Evolutionary conservation across 2,329 filamentous ascomycete species (phyloP), one percentile per base, ranked within the genome.

Genomic region (Monilinia vaccinii-corymbosi): DNA sequence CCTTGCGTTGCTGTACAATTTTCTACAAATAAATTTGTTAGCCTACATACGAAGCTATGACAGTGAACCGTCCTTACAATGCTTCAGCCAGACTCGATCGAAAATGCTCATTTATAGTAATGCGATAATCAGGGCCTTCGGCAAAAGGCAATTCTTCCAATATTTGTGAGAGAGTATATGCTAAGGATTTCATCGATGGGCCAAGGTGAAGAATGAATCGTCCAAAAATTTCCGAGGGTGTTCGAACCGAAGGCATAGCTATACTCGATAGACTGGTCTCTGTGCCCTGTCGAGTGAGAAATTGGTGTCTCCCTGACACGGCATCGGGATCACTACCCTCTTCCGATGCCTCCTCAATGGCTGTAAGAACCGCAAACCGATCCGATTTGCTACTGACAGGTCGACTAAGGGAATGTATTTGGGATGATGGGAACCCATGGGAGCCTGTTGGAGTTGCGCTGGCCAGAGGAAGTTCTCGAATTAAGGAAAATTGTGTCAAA

Each of bases 151-250:
- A 81, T 63, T 96, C 91, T 57, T 90, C 86, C 9, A 99, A 82
- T 11, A 96, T 91, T 70, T 95, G 87, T 13, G 91, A 90, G 44
- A 99, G 75, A 0, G 94, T 97, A 68, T 88, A 94, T 3, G 91
- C 90, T n/a, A 99, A 76, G 0, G 93, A 97, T 73, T 96, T 96
- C 85, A 97, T 96, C 0, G 93, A 94, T 1, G 94, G 94, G 0
- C 94, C 94, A 25, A 99, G 78, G 65, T 94, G 84, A 23, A 82
- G 79, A 62, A 99, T 96, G 73, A 97, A 99, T 6, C 92, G 80
- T 13, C 91, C 85, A 71, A 97, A 97, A 65, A 97, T 95, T 61
- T 96, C 91, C 0, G 88, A 84, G 0, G 92, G 85, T 1, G 83
- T 81, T 42, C 77, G 78, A 61, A 84, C 81, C 0, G 74, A 68